Conservation (phyloP, 169 alveolate genomes). For the Plasmodium falciparum region DNA sequence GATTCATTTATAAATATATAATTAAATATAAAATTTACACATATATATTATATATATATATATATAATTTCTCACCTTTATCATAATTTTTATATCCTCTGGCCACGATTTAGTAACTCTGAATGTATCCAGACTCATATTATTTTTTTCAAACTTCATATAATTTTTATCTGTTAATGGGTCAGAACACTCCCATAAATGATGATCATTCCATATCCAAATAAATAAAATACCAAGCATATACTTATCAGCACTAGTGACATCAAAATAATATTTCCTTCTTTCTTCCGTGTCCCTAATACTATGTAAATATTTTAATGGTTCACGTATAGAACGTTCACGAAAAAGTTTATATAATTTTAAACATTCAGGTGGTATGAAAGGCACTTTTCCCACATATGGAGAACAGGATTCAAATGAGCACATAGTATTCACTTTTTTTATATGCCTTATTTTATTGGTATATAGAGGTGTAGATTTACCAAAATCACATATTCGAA, state of each 20-base stretch:
- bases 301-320: constrained; percentile 9
- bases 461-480: constrained; percentile 84
- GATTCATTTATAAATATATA: no score
- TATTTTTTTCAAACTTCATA: constrained; percentile 26
- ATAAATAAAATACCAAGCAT: constrained; percentile 79
- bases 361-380: constrained; percentile 90
- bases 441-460: constrained; percentile 77
- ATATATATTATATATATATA: not conserved
- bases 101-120: constrained; percentile 57
- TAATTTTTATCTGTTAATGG: constrained; percentile 80
- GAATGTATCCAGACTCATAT: constrained; percentile 48
- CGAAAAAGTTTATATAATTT: constrained; percentile 75
- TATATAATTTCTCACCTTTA: constrained; percentile 15
- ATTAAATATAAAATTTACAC: not conserved
- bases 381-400: constrained; percentile 86
- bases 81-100: constrained; percentile 28
- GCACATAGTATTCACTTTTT: constrained; percentile 62
- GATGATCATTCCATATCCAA: constrained; percentile 87
- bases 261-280: constrained; percentile 81
- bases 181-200: constrained; percentile 86
- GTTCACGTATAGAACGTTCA: constrained; percentile 29
- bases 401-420: constrained; percentile 86
- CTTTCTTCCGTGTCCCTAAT: constrained; percentile 57
- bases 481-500: constrained; percentile 85
- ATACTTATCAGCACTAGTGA: constrained; percentile 81